These are phyloP conservation scores for Nakazawaea holstii DNA, from an alignment of 805 yeast species.

Conservation along the genomic window DNA sequence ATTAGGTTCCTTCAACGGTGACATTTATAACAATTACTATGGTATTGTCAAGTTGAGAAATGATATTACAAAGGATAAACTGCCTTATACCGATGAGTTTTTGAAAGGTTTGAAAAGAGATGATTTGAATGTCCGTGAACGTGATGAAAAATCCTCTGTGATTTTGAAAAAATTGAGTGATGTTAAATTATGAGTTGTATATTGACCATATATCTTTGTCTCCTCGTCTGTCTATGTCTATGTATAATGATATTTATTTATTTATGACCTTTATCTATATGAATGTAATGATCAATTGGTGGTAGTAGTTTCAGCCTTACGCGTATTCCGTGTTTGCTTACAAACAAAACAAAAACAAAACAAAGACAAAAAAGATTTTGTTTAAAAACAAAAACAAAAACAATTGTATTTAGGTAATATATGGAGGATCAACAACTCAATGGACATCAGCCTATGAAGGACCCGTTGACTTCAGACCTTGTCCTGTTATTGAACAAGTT, in stretches of 20 bases:
- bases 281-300: too few species aligned
- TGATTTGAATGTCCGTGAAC: constrained; percentile 29
- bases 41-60: constrained; percentile 41
- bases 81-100: constrained; percentile 47
- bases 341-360: too few species aligned
- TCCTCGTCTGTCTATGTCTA: neutral
- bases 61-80: constrained; percentile 49
- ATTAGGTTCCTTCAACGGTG: constrained; percentile 76
- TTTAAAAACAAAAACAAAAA: neutral
- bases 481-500: neutral
- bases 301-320: too few species aligned
- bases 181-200: neutral
- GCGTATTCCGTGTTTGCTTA: too few species aligned
- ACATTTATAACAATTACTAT: constrained; percentile 77
- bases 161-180: constrained; percentile 17
- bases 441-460: neutral
- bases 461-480: neutral
- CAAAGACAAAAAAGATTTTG: neutral
- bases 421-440: neutral
- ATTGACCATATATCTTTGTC: neutral
- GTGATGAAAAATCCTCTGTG: constrained; percentile 16
- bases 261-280: neutral
- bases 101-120: constrained; percentile 33
- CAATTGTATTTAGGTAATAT: neutral
- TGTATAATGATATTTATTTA: neutral